phyloP scores from a whole-genome alignment of 305 asterid genomes.

The Fraxinus sp. region DNA sequence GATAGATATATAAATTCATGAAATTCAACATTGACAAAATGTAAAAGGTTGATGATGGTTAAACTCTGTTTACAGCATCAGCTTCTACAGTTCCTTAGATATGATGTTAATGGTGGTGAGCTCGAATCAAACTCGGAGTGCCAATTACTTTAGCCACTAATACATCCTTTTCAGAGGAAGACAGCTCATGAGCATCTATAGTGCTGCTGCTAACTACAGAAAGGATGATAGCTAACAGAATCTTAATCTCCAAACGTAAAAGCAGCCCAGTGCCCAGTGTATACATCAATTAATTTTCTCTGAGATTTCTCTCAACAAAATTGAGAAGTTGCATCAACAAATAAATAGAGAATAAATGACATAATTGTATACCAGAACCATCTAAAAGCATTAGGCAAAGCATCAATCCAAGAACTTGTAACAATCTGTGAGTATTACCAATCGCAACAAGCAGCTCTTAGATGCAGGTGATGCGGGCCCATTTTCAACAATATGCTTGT shows the following conservation, averaged over 20 bases:
- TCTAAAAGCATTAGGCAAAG: background rate
- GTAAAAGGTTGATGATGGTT: slow-evolving; percentile 1
- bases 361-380: slow-evolving; percentile 14
- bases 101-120: background rate
- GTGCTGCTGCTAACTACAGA: background rate
- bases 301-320: background rate
- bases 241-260: background rate
- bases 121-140: slow-evolving; percentile 5
- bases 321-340: background rate
- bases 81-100: slow-evolving; percentile 10
- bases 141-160: background rate
- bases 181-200: background rate
- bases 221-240: slow-evolving; percentile 4
- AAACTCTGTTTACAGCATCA: slow-evolving; percentile 14
- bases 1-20: background rate
- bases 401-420: slow-evolving; percentile 9
- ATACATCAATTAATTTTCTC: background rate
- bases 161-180: background rate
- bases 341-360: slow-evolving; percentile 20
- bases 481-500: slow-evolving; percentile 35
- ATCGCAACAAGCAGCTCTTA: slow-evolving; percentile 65
- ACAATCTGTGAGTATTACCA: slow-evolving; percentile 50
- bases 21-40: background rate
- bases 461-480: slow-evolving; percentile 29
- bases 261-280: background rate